Evolutionary conservation across 78 protist species (phyloP).

Genomic region (Parvularia atlantis): DNA sequence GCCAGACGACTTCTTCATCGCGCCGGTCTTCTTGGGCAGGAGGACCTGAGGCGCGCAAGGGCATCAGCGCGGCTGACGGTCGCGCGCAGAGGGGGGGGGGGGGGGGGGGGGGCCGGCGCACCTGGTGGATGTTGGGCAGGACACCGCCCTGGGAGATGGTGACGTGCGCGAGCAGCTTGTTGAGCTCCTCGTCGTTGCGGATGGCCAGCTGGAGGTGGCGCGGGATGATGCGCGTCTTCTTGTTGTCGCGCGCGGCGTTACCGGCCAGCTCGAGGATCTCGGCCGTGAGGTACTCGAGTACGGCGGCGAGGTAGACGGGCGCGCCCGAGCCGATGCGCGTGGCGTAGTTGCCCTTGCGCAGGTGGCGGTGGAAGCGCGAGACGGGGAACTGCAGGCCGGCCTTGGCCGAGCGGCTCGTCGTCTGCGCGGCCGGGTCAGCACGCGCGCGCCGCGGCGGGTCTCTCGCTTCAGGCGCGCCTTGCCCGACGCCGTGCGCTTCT

Average conservation of each 20-base stretch:
- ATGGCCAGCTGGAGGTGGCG: constrained; percentile 91
- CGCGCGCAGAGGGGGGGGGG: too few relatives aligned
- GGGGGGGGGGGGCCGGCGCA: constrained; percentile 62
- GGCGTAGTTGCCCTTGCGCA: constrained; percentile 68
- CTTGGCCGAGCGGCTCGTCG: constrained; percentile 41
- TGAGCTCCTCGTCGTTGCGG: constrained; percentile 92
- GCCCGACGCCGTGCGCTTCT: too few relatives aligned
- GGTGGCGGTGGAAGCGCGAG: constrained; percentile 70
- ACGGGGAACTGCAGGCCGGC: constrained; percentile 85
- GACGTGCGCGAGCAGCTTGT: constrained; percentile 74
- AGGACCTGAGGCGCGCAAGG: too few relatives aligned
- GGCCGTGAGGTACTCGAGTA: constrained; percentile 90
- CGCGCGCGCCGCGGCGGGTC: too few relatives aligned
- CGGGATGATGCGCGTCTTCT: constrained; percentile 85
- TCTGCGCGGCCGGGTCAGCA: neutral
- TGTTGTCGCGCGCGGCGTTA: constrained; percentile 83
- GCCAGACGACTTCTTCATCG: too few relatives aligned
- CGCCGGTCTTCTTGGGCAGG: too few relatives aligned
- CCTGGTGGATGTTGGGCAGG: constrained; percentile 79
- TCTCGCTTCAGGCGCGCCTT: too few relatives aligned
- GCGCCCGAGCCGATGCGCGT: constrained; percentile 82
- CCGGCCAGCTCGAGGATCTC: constrained; percentile 94
- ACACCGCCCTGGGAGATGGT: constrained; percentile 94
- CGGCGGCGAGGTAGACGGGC: constrained; percentile 94
- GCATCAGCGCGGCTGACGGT: too few relatives aligned